phyloP scores from a whole-genome alignment of 2,329 filamentous ascomycete species.

The Aspergillus fumigatus region DNA sequence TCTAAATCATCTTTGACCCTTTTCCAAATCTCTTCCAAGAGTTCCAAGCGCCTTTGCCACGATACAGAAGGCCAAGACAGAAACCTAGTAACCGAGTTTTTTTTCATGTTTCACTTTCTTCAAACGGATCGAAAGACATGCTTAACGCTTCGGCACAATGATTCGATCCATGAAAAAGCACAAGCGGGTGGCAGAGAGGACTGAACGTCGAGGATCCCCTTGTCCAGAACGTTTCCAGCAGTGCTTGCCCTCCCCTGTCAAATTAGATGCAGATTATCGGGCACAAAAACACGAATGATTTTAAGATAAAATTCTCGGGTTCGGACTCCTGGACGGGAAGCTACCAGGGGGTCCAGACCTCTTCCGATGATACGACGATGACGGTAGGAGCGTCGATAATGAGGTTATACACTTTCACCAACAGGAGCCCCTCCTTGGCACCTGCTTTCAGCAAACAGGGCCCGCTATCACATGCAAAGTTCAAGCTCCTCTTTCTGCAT shows the following conservation, averaged over 20 bases:
- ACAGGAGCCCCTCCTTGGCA: constrained; percentile 5
- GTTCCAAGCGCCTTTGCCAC: neutral
- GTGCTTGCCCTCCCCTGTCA: constrained; percentile 10
- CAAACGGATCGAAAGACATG: neutral
- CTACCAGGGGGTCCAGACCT: neutral
- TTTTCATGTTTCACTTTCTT: neutral
- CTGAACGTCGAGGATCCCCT: neutral
- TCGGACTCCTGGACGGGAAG: neutral
- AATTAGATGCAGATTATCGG: constrained; percentile 10
- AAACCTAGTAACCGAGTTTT: neutral
- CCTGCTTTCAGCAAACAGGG: constrained; percentile 1
- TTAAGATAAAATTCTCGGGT: constrained; percentile 1
- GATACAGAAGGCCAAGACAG: constrained; percentile 6
- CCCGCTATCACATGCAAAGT: constrained; percentile 20
- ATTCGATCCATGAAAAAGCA: neutral
- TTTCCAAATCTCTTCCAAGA: neutral
- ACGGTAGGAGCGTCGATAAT: neutral
- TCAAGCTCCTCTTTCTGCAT: constrained; percentile 7
- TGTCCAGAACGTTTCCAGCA: neutral
- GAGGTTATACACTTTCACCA: constrained; percentile 2
- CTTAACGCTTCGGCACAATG: neutral
- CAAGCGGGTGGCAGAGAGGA: neutral
- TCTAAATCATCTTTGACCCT: neutral
- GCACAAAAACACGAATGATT: constrained; percentile 3
- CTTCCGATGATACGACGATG: constrained; percentile 7